Evolutionary conservation across 139 green algal genomes (phyloP).

Genomic region (Pleodorina starrii): DNA sequence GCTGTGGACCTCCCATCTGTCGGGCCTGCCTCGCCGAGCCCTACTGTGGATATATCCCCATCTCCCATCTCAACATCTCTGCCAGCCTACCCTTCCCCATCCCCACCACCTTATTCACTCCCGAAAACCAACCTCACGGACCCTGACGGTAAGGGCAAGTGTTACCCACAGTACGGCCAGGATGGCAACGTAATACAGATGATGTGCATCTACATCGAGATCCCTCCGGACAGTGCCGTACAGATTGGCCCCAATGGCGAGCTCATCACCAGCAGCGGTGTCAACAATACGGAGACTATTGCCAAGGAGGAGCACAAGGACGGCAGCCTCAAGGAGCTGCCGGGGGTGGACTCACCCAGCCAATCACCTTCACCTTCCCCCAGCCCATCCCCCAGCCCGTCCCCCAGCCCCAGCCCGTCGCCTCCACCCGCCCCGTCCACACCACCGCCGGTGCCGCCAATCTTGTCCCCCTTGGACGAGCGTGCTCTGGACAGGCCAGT

Average conservation of each 20-base stretch:
- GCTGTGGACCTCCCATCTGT: no score
- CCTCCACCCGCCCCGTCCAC: not conserved
- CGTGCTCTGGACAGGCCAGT: not conserved
- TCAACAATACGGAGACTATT: conserved; percentile 24
- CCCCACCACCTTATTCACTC: no score
- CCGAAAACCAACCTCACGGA: conserved; percentile 5
- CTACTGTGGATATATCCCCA: no score
- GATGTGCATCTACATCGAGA: conserved; percentile 29
- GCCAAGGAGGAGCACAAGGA: conserved; percentile 25
- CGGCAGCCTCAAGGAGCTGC: conserved; percentile 19
- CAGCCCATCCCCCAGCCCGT: not conserved
- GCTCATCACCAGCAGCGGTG: conserved; percentile 21
- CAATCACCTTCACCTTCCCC: not conserved
- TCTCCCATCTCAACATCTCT: no score
- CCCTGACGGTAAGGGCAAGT: not conserved
- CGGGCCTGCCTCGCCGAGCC: no score
- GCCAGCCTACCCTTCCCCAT: not conserved
- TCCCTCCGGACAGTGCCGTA: not conserved
- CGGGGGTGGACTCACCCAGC: not conserved
- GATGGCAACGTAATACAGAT: not conserved
- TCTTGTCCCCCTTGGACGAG: not conserved
- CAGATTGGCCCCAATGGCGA: conserved; percentile 1
- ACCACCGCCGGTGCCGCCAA: not conserved
- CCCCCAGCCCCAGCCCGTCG: not conserved
- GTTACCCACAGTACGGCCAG: not conserved